These are phyloP conservation scores for Plasmodium sp. DNA, from an alignment of 169 alveolate species.

Conservation along the genomic window DNA sequence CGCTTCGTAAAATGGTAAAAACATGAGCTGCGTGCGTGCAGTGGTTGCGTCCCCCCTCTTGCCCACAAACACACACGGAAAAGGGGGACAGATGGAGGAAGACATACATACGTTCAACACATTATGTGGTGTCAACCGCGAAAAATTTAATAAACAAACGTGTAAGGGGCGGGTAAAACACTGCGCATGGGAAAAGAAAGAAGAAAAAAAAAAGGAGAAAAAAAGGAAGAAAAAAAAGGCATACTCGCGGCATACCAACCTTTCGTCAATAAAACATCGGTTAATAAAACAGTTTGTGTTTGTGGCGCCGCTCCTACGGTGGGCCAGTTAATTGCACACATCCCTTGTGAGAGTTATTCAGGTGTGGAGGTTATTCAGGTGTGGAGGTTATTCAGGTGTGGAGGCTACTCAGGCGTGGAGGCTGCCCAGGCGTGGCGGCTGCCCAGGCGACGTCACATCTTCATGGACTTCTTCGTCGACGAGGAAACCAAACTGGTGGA, in stretches of 20 bases:
- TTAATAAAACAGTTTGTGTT: not conserved
- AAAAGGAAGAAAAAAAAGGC: not conserved
- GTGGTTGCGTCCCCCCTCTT: not conserved
- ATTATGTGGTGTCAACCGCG: not conserved
- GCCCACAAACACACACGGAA: not conserved
- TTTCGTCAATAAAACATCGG: not conserved
- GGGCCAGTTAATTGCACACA: not conserved
- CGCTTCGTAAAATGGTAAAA: not conserved
- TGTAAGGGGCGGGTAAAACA: not conserved
- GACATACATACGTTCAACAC: not conserved
- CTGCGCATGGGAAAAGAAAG: not conserved
- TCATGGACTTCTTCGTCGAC: slow-evolving; percentile 42
- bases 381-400: not conserved
- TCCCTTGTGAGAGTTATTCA: not conserved
- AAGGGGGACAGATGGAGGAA: not conserved
- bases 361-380: not conserved
- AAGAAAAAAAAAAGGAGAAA: not conserved
- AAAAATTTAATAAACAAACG: not conserved
- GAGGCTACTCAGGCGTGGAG: not conserved
- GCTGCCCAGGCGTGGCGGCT: too few relatives aligned
- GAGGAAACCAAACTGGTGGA: slow-evolving; percentile 15
- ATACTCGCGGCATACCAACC: not conserved
- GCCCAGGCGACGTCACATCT: not conserved
- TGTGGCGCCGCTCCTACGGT: not conserved
- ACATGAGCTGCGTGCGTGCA: not conserved